These are phyloP conservation scores for Deakozyma indianensis DNA, from an alignment of 805 yeast species.

Conservation along the genomic window DNA sequence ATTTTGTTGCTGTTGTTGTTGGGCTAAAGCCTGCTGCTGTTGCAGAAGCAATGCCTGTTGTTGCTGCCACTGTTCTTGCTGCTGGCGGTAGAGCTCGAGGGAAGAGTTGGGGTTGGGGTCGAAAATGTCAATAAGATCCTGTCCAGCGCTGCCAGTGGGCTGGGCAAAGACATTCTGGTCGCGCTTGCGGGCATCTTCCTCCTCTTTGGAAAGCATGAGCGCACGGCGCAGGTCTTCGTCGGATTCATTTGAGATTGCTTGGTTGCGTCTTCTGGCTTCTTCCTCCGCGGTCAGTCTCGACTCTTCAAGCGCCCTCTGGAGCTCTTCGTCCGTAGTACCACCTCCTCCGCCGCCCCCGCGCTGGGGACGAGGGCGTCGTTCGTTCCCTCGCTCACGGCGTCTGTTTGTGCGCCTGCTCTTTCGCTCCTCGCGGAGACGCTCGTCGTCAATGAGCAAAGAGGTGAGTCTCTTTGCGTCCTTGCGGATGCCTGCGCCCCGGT, in stretches of 20 bases:
- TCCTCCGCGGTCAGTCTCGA: conserved; percentile 76
- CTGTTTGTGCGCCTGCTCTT: conserved; percentile 18
- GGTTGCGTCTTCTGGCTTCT: conserved; percentile 37
- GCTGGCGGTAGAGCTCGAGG: conserved; percentile 26
- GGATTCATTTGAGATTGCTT: conserved; percentile 24
- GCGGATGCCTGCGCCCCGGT: conserved; percentile 79
- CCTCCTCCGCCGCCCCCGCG: conserved; percentile 11
- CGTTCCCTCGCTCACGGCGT: conserved; percentile 9
- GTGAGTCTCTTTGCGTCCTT: conserved; percentile 85
- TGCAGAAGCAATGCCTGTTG: conserved; percentile 22
- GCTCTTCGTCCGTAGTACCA: conserved; percentile 33
- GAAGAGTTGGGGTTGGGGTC: conserved; percentile 1
- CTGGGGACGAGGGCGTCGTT: conserved; percentile 5
- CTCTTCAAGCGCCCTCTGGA: conserved; percentile 68
- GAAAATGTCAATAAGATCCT: conserved; percentile 13
- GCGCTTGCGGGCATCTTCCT: conserved; percentile 45
- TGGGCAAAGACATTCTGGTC: conserved; percentile 8
- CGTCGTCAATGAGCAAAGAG: conserved; percentile 65
- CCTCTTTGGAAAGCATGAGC: conserved; percentile 57
- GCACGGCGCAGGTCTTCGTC: conserved; percentile 60
- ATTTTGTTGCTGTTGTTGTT: conserved; percentile 13
- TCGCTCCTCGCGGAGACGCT: conserved; percentile 61
- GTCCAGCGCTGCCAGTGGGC: conserved; percentile 5
- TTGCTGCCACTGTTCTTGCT: conserved; percentile 22
- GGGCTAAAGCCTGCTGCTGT: conserved; percentile 17